phyloP scores from a whole-genome alignment of 805 yeast genomes.

The Kurtzmaniella fragi region DNA sequence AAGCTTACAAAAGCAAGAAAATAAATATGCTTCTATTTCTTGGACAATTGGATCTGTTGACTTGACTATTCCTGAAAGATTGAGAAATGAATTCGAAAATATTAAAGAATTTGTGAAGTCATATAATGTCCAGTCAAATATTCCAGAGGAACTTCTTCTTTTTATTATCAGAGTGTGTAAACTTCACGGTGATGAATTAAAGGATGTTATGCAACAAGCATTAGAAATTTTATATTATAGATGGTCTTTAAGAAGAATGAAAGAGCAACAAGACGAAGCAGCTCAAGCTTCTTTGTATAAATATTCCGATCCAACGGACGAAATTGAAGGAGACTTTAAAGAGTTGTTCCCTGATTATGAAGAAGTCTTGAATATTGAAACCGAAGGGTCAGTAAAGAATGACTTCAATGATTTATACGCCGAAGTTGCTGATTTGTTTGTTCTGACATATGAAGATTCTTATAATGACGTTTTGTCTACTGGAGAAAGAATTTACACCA shows the following conservation, averaged over 20 bases:
- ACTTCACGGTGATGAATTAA: conserved; percentile 20
- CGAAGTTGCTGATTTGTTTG: conserved; percentile 31
- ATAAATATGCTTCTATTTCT: conserved; percentile 18
- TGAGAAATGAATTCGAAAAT: conserved; percentile 27
- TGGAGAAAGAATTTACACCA: conserved; percentile 8
- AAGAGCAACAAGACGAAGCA: conserved; percentile 58
- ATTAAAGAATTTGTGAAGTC: conserved; percentile 34
- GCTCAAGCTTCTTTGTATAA: conserved; percentile 61
- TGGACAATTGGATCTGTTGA: conserved; percentile 46
- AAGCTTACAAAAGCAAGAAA: conserved; percentile 7
- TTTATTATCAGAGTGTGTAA: conserved; percentile 43
- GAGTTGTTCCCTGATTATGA: conserved; percentile 86
- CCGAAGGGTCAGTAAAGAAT: conserved; percentile 12
- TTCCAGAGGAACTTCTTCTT: conserved; percentile 48
- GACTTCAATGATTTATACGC: conserved; percentile 44
- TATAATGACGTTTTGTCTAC: neutral
- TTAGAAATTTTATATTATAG: conserved; percentile 65
- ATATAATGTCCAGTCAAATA: conserved; percentile 37
- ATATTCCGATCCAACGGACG: conserved; percentile 56
- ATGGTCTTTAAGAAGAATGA: conserved; percentile 74
- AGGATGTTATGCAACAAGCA: conserved; percentile 35
- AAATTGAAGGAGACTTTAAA: conserved; percentile 75
- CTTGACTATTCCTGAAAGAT: conserved; percentile 23
- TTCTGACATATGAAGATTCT: conserved; percentile 3
- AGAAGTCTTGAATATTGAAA: conserved; percentile 44